Evolutionary conservation across 2,329 filamentous ascomycete genomes (phyloP).

Genomic region (Teratosphaeria viscida): DNA sequence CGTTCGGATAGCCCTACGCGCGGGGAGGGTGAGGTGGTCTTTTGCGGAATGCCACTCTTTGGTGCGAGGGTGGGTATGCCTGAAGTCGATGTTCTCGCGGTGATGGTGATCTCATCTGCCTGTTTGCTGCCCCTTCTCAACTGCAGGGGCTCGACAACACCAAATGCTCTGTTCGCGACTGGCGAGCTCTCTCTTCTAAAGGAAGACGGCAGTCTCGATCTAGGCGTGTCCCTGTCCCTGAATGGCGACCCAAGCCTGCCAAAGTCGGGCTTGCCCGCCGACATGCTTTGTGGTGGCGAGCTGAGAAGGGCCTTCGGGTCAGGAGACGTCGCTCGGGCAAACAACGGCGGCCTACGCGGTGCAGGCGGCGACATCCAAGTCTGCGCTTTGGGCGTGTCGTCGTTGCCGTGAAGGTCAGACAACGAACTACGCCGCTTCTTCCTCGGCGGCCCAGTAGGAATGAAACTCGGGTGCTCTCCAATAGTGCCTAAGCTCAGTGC

Average conservation of each 20-base stretch:
- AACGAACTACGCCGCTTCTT: slow-evolving; percentile 86
- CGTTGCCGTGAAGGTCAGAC: slow-evolving; percentile 67
- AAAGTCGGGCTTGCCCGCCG: slow-evolving; percentile 27
- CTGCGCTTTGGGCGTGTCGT: slow-evolving; percentile 32
- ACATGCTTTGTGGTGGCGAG: slow-evolving; percentile 27
- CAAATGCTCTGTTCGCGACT: slow-evolving; percentile 13
- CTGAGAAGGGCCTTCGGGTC: slow-evolving; percentile 23
- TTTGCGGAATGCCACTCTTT: slow-evolving; percentile 26
- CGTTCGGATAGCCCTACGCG: slow-evolving; percentile 42
- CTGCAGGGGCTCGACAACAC: slow-evolving; percentile 11
- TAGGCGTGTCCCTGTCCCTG: slow-evolving; percentile 16
- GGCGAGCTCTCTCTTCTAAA: slow-evolving; percentile 37
- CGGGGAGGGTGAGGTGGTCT: slow-evolving; percentile 32
- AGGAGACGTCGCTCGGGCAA: slow-evolving; percentile 6
- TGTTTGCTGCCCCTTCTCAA: slow-evolving; percentile 20
- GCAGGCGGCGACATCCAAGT: slow-evolving; percentile 12
- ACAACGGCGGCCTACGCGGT: slow-evolving; percentile 12
- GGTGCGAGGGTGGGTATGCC: slow-evolving; percentile 39
- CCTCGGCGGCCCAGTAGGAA: slow-evolving; percentile 38
- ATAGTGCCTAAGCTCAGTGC: slow-evolving; percentile 37
- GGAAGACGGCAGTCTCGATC: slow-evolving; percentile 24
- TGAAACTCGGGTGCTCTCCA: slow-evolving; percentile 36
- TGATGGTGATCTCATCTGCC: slow-evolving; percentile 18
- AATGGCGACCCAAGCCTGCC: slow-evolving; percentile 31
- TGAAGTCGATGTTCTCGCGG: slow-evolving; percentile 25